phyloP scores from a whole-genome alignment of 2,329 filamentous ascomycete species.

The Cladorrhinum sp. region DNA sequence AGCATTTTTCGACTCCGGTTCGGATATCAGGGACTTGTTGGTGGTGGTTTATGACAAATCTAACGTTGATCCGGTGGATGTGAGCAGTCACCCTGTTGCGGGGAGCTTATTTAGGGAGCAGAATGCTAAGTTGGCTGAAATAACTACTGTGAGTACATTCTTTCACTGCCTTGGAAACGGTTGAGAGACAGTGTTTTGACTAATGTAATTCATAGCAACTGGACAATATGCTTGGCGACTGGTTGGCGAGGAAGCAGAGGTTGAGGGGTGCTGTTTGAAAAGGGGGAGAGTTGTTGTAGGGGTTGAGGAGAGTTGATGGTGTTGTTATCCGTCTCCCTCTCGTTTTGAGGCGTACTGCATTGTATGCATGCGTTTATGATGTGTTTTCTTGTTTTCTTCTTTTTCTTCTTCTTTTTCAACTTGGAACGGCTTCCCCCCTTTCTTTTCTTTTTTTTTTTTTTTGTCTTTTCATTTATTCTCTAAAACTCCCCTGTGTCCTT shows the following conservation, averaged over 20 bases:
- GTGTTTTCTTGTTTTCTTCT: neutral
- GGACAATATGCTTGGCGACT: constrained; percentile 81
- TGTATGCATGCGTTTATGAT: constrained; percentile 1
- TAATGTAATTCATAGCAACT: constrained; percentile 56
- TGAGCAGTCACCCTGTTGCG: constrained; percentile 77
- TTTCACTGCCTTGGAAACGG: neutral
- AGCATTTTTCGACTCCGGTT: constrained; percentile 86
- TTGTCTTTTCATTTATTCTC: neutral
- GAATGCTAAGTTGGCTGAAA: constrained; percentile 79
- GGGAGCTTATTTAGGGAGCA: constrained; percentile 80
- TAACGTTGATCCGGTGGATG: constrained; percentile 71
- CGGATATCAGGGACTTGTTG: constrained; percentile 84
- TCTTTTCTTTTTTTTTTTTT: constrained; percentile 1
- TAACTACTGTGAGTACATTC: constrained; percentile 65
- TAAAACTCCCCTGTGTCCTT: neutral
- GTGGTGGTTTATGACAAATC: constrained; percentile 91
- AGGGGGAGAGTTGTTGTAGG: neutral
- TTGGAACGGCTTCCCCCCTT: neutral
- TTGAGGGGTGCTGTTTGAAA: constrained; percentile 48
- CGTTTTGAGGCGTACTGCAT: neutral
- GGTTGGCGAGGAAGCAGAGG: constrained; percentile 71
- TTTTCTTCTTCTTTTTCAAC: constrained; percentile 2
- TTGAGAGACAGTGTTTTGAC: constrained; percentile 1
- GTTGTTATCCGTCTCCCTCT: neutral
- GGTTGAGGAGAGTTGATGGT: neutral